These are phyloP conservation scores for Alnus rubra DNA, from an alignment of 306 rosid genomes.

Conservation along the genomic window DNA sequence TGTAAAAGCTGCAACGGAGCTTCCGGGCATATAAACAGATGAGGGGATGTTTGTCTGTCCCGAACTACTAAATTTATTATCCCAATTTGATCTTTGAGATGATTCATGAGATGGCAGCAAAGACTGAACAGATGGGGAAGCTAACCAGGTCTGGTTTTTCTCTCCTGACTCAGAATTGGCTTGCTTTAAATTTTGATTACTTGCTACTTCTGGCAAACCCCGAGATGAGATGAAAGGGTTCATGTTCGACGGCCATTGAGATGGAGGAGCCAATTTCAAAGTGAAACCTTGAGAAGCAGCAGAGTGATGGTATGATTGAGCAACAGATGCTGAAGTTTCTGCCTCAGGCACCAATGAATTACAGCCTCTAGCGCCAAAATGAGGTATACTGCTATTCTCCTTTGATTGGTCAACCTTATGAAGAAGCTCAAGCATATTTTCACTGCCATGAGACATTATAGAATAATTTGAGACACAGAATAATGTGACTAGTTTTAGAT, in stretches of 20 bases:
- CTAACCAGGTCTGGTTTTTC: slow-evolving; percentile 33
- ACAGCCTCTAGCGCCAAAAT: slow-evolving; percentile 35
- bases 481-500: background rate
- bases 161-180: slow-evolving; percentile 33
- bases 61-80: slow-evolving; percentile 28
- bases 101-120: slow-evolving; percentile 33
- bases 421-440: slow-evolving; percentile 46
- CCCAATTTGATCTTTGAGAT: slow-evolving; percentile 43
- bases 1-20: slow-evolving; percentile 30
- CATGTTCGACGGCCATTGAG: slow-evolving; percentile 34
- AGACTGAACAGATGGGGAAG: slow-evolving; percentile 33
- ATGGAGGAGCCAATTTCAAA: slow-evolving; percentile 47
- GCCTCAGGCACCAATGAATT: slow-evolving; percentile 34
- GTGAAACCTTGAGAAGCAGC: slow-evolving; percentile 44
- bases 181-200: slow-evolving; percentile 34
- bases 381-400: slow-evolving; percentile 30
- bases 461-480: background rate
- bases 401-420: slow-evolving; percentile 42
- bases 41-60: slow-evolving; percentile 32
- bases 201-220: slow-evolving; percentile 34
- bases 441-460: slow-evolving; percentile 33
- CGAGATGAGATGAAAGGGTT: slow-evolving; percentile 35
- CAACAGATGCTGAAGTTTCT: slow-evolving; percentile 23
- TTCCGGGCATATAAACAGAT: slow-evolving; percentile 29
- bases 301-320: slow-evolving; percentile 39